These are phyloP conservation scores for Mortierella sp. DNA, from an alignment of 371 early-diverging fungal species.

Conservation along the genomic window DNA sequence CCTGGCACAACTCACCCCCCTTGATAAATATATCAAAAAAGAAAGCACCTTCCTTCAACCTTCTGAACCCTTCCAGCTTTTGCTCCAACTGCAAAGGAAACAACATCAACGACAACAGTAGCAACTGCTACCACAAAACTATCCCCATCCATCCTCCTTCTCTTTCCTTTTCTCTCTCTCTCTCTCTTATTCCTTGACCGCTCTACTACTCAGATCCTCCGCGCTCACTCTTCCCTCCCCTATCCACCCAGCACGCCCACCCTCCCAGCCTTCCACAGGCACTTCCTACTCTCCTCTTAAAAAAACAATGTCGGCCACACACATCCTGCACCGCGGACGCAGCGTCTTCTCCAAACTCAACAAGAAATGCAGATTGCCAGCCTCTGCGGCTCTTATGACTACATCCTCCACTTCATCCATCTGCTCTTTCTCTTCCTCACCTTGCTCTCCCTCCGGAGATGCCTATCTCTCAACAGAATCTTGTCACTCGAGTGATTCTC, in stretches of 20 bases:
- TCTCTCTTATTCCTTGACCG: not conserved
- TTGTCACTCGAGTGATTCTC: not conserved
- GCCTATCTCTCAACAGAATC: conserved; percentile 25
- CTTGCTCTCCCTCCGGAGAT: conserved; percentile 25
- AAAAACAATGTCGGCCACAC: conserved; percentile 34
- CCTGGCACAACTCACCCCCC: not conserved
- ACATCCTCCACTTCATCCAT: conserved; percentile 35
- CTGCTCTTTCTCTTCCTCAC: conserved; percentile 32
- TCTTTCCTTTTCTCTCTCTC: not conserved
- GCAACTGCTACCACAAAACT: conserved; percentile 16
- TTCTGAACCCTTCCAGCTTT: conserved; percentile 3
- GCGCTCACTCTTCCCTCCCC: not conserved
- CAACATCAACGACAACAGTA: conserved; percentile 17
- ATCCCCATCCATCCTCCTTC: not conserved
- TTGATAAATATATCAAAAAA: not conserved
- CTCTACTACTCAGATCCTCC: not conserved
- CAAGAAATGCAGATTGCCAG: conserved; percentile 50
- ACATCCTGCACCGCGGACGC: conserved; percentile 47
- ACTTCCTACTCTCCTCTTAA: not conserved
- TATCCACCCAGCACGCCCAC: conserved; percentile 2
- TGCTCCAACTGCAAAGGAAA: not conserved
- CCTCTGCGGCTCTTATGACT: conserved; percentile 20
- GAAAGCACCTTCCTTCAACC: no score
- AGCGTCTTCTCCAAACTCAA: conserved; percentile 53
- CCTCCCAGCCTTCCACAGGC: conserved; percentile 17